Base-by-base conservation (phyloP, 352 stramenopile species). In the Pythium scleroteichum region DNA sequence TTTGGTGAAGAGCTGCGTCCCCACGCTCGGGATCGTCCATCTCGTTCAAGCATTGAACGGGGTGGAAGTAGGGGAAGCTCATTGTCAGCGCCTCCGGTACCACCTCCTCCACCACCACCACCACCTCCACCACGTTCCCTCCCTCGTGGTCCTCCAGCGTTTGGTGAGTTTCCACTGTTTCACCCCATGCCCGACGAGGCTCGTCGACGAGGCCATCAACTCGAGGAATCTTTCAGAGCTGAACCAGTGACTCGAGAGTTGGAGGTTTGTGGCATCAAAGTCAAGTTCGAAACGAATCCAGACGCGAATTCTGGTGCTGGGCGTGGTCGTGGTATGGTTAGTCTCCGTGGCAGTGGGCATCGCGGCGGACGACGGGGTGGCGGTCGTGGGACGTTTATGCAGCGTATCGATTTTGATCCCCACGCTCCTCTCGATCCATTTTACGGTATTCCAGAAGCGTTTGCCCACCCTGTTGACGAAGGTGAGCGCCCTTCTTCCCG, bases 191-290 rank as follows among this genome's bases (percentile, higher is more conserved):
- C 42, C 8, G 6, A 16, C 33, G 56, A 16, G 57, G 35, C 29
- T 42, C 27, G 0, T 22, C 12, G 46, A 35, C 52, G 45, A 9
- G 42, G 38, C n/a, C 19, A 29, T 9, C 12, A 41, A 0, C 19
- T 38, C 8, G 59, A 66, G 26, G 27, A 22, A 44, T 41, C 40
- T 16, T 60, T 44, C 33, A 41, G 33, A 41, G 59, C 40, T 13
- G 51, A 67, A 53, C 19, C 42, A 1, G 41, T 27, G 4, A 39
- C 47, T 2, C 59, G 46, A 14, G 59, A 67, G 23, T 13, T 62
- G 1, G 52, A 62, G 2, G 50, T 67, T 4, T 67, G 59, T 20
- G 59, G 59, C 2, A 29, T 62, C 14, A 67, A 67, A 44, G 33
- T 67, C n/a, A 50, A 42, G 9, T 41, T 67, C 4, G 33, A 59